Conservation (phyloP, 2,329 filamentous ascomycete genomes). For the Claviceps lovelessii region DNA sequence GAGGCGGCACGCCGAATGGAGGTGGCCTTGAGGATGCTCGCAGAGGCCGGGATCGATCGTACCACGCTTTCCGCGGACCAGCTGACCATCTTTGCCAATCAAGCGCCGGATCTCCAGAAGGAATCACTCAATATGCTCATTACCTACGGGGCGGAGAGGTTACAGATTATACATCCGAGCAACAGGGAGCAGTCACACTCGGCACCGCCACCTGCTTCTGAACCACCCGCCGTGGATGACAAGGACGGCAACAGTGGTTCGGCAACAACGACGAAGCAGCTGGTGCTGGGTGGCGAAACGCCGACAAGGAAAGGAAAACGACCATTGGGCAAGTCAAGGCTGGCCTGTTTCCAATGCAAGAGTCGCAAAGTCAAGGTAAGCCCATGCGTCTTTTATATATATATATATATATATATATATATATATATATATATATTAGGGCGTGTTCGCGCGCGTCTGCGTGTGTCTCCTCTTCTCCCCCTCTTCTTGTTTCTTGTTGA, state of each 20-base stretch:
- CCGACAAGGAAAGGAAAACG: constrained; percentile 9
- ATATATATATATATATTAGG: too few species aligned
- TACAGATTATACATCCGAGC: constrained; percentile 41
- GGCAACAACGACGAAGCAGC: constrained; percentile 18
- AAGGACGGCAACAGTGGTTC: constrained; percentile 8
- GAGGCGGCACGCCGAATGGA: constrained; percentile 37
- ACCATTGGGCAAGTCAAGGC: constrained; percentile 16
- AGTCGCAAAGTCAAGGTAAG: constrained; percentile 25
- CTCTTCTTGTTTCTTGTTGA: not conserved
- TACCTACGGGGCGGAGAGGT: constrained; percentile 41
- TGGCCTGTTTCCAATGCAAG: constrained; percentile 23
- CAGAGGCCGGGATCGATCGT: constrained; percentile 34
- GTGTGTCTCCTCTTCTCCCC: not conserved
- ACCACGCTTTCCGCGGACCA: constrained; percentile 38
- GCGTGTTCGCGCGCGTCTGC: too few species aligned
- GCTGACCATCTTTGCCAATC: constrained; percentile 45
- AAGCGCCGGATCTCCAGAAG: constrained; percentile 39
- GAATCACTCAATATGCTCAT: constrained; percentile 42
- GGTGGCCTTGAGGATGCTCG: constrained; percentile 33
- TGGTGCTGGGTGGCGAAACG: constrained; percentile 11
- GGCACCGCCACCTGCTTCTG: constrained; percentile 13
- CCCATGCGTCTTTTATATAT: too few species aligned
- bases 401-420: too few species aligned
- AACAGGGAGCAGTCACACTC: constrained; percentile 19
- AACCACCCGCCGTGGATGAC: constrained; percentile 10